Base-by-base conservation (phyloP, 805 yeast genomes). In the Wickerhamomyces bovis region DNA sequence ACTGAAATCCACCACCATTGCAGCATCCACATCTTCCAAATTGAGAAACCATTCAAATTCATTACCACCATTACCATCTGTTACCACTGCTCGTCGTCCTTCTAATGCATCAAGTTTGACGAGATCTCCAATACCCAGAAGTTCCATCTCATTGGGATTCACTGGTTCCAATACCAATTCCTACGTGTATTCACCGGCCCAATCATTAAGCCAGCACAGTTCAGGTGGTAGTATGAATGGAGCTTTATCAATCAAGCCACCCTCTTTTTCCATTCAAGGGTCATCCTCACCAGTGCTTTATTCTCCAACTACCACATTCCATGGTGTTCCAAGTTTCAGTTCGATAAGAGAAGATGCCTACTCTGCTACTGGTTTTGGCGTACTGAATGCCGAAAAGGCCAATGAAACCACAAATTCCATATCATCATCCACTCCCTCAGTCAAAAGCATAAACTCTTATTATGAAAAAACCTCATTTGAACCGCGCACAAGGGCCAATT, bases 41-140 rank as follows among this genome's bases (percentile, higher is more conserved):
- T 36, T 41, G 16, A 46, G 64, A 39, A 15, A 45, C 0, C 61
- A 60, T 39, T 53, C 63, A 6, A 57, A 58, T 21, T 59, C 65
- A 31, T 39, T 64, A 25, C 68, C 68, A 3, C 65, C 65, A n/a
- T 50, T 64, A 22, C 68, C 68, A 2, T 54, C 66, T 2, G 66
- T 64, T 11, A 60, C 66, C 10, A 63, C 68, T 2, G 43, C 59
- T 12, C 56, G 64, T 20, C 54, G 63, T 19, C 44, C 64, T 9
- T 54, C 65, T 7, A 50, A 44, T 23, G 51, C 65, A 2, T 55
- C 62, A 2, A 46, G 63, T 3, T 21, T 38, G 9, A 52, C 62
- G 15, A 51, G 53, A 22, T 56, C 64, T 1, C 61, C 63, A 3
- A 42, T 51, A 6, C 61, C 61, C 11, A 43, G 61, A 40, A 53